Conservation (phyloP, 164 flowering plant species). For the Dillenia suffruticosa region DNA sequence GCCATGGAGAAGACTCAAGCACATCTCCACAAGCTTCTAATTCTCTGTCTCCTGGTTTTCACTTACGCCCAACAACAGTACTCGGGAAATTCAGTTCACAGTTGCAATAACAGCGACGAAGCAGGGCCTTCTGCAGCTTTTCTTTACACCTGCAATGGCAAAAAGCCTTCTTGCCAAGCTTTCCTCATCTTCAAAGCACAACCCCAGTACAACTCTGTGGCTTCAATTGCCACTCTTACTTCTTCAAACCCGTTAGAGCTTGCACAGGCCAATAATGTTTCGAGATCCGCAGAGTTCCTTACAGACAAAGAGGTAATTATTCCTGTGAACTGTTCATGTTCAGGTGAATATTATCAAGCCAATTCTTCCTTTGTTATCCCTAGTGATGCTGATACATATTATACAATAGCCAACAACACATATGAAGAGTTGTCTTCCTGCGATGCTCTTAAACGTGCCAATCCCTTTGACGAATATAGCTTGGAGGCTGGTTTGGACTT, state of each 20-base stretch:
- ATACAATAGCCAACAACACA: slow-evolving; percentile 28
- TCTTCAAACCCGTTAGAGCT: slow-evolving; percentile 31
- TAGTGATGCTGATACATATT: slow-evolving; percentile 17
- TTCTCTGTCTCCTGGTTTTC: too few species aligned
- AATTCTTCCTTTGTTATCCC: slow-evolving; percentile 26
- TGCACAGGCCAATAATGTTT: slow-evolving; percentile 32
- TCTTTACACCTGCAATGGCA: slow-evolving; percentile 45
- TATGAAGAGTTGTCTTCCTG: slow-evolving; percentile 49
- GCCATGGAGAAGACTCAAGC: too few species aligned
- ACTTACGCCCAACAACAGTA: slow-evolving; percentile 36
- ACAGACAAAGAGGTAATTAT: slow-evolving; percentile 35
- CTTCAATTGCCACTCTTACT: slow-evolving; percentile 32
- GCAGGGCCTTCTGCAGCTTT: slow-evolving; percentile 14
- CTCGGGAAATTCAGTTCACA: slow-evolving; percentile 21
- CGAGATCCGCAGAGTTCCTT: slow-evolving; percentile 15
- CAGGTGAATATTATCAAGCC: slow-evolving; percentile 42
- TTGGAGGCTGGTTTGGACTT: slow-evolving; percentile 22
- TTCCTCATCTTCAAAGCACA: slow-evolving; percentile 42
- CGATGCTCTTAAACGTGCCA: slow-evolving; percentile 23
- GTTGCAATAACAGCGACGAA: slow-evolving; percentile 17
- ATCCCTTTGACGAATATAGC: slow-evolving; percentile 8
- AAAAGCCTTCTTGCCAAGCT: slow-evolving; percentile 24
- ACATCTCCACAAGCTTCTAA: too few species aligned
- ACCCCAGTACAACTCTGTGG: slow-evolving; percentile 33
- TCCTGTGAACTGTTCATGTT: slow-evolving; percentile 49